Conservation (phyloP, 345 rosid genomes). For the Boechera divaricarpa region DNA sequence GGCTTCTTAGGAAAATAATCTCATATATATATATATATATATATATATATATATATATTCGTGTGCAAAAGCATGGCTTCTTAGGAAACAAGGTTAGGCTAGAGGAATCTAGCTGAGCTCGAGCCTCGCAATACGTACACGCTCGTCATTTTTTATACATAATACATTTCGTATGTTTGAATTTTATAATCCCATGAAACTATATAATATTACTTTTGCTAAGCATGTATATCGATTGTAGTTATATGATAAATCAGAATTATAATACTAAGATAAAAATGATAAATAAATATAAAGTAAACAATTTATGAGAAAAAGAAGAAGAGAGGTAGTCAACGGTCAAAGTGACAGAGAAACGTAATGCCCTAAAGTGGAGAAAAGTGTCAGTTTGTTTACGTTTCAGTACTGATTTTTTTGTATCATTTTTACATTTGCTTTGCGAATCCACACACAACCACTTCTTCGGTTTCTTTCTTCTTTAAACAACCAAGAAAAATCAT, state of each 20-base stretch:
- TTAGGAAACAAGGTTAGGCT: slow-evolving; percentile 38
- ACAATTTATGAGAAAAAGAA: neutral
- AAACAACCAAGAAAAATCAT: neutral
- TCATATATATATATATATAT: neutral
- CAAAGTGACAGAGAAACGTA: slow-evolving; percentile 49
- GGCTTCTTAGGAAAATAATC: neutral
- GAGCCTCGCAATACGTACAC: slow-evolving; percentile 46
- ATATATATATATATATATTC: neutral
- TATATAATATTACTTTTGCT: neutral
- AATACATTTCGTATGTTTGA: slow-evolving; percentile 7
- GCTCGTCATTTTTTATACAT: slow-evolving; percentile 30
- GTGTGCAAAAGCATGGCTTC: slow-evolving; percentile 34
- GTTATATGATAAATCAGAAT: neutral
- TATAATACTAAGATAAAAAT: neutral
- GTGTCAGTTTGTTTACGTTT: slow-evolving; percentile 42
- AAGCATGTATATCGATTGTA: neutral
- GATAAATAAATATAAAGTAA: neutral
- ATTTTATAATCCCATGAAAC: neutral
- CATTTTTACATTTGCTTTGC: slow-evolving; percentile 8
- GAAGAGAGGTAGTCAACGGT: slow-evolving; percentile 44
- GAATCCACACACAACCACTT: slow-evolving; percentile 33
- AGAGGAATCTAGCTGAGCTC: slow-evolving; percentile 48
- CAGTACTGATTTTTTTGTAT: slow-evolving; percentile 22
- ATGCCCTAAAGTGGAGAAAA: slow-evolving; percentile 38
- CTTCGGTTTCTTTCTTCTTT: slow-evolving; percentile 25